Percentiles rank a stretch among this genome's conserved stretches.
These are phyloP conservation scores for Pyricularia sp. DNA, from an alignment of 2,329 filamentous ascomycete species.

Conservation along the genomic window DNA sequence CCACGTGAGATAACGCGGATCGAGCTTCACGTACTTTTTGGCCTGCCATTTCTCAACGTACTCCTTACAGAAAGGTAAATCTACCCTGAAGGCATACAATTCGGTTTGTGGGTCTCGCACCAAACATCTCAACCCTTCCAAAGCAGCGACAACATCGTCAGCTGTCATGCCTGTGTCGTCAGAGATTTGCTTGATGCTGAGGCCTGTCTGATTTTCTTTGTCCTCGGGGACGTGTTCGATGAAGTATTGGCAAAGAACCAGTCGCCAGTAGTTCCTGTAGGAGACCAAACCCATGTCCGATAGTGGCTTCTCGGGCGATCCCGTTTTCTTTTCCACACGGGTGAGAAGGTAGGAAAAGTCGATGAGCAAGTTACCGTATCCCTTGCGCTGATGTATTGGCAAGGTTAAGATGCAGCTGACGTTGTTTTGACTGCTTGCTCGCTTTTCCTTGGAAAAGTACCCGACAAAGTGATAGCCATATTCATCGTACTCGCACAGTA, in stretches of 20 bases:
- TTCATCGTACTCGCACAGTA: slow-evolving; percentile 89
- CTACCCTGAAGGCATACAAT: slow-evolving; percentile 80
- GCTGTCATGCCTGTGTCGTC: slow-evolving; percentile 90
- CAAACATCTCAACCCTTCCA: slow-evolving; percentile 83
- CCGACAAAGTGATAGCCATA: slow-evolving; percentile 93
- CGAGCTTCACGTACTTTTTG: slow-evolving; percentile 80
- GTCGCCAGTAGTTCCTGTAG: slow-evolving; percentile 94
- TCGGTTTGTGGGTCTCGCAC: slow-evolving; percentile 84
- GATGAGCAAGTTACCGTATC: slow-evolving; percentile 92
- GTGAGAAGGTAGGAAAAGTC: slow-evolving; percentile 98
- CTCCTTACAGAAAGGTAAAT: slow-evolving; percentile 74
- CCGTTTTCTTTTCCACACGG: slow-evolving; percentile 83
- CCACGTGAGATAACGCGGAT: slow-evolving; percentile 77
- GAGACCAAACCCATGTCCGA: slow-evolving; percentile 98
- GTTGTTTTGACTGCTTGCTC: slow-evolving; percentile 89
- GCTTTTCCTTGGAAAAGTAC: slow-evolving; percentile 99
- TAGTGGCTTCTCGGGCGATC: slow-evolving; percentile 91
- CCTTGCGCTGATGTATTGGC: slow-evolving; percentile 93
- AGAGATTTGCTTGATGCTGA: slow-evolving; percentile 62
- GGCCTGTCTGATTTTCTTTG: slow-evolving; percentile 31
- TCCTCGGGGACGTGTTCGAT: slow-evolving; percentile 41
- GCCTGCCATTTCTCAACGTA: slow-evolving; percentile 84
- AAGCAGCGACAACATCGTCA: slow-evolving; percentile 88
- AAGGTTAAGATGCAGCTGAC: slow-evolving; percentile 95
- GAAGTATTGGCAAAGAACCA: slow-evolving; percentile 79